These are phyloP conservation scores for Nakazawaea populi DNA, from an alignment of 805 yeast genomes.

Conservation along the genomic window DNA sequence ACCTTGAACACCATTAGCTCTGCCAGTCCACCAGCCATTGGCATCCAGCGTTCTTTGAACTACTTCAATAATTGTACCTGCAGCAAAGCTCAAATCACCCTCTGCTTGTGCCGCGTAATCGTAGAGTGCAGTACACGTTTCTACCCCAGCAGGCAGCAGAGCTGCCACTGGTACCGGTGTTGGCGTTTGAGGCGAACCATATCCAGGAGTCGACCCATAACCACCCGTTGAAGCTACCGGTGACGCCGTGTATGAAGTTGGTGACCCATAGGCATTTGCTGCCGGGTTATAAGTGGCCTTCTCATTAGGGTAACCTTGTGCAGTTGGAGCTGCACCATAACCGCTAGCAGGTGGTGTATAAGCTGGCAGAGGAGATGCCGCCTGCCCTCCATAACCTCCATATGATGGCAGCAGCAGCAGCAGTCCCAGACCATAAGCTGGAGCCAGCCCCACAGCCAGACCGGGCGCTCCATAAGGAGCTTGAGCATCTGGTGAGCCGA, in stretches of 20 bases:
- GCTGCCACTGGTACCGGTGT: slow-evolving; percentile 21
- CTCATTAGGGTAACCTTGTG: slow-evolving; percentile 20
- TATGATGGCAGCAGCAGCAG: slow-evolving; percentile 28
- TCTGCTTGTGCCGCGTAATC: slow-evolving; percentile 91
- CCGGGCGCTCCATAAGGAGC: slow-evolving; percentile 19
- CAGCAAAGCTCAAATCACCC: slow-evolving; percentile 83
- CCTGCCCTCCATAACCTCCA: slow-evolving; percentile 16
- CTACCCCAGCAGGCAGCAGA: slow-evolving; percentile 30
- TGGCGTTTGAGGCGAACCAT: slow-evolving; percentile 20
- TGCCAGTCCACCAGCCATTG: slow-evolving; percentile 99
- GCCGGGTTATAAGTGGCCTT: slow-evolving; percentile 18
- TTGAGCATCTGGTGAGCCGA: slow-evolving; percentile 35
- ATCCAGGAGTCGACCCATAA: slow-evolving; percentile 11
- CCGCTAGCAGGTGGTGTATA: slow-evolving; percentile 28
- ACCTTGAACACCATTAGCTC: slow-evolving; percentile 77
- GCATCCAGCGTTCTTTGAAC: slow-evolving; percentile 77
- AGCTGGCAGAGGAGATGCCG: slow-evolving; percentile 26
- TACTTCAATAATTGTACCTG: slow-evolving; percentile 82
- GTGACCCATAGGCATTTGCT: slow-evolving; percentile 18
- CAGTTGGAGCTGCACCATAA: slow-evolving; percentile 15
- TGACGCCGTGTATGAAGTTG: slow-evolving; percentile 13
- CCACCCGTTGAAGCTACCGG: slow-evolving; percentile 12
- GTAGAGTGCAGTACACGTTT: slow-evolving; percentile 82
- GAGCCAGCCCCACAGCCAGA: slow-evolving; percentile 24
- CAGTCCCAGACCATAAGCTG: slow-evolving; percentile 17